These are phyloP conservation scores for Gymnopilus dilepis DNA, from an alignment of 768 basidiomycete species.

Conservation along the genomic window DNA sequence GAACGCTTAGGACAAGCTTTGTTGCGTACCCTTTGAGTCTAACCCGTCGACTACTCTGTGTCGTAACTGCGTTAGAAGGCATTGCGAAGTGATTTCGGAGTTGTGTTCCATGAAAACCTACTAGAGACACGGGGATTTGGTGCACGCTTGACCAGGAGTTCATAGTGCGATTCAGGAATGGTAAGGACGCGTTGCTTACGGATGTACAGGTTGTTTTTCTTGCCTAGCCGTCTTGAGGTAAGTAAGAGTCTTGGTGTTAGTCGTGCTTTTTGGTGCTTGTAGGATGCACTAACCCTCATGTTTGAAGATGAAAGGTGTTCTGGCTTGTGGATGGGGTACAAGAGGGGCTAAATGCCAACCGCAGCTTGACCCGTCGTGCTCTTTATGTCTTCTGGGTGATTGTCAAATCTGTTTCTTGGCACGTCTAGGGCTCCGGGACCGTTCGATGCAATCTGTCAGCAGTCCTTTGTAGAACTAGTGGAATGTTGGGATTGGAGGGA, in stretches of 20 bases:
- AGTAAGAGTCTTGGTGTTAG: conserved; percentile 2
- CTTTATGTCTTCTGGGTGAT: conserved; percentile 12
- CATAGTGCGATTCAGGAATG: conserved; percentile 1
- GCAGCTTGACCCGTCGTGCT: conserved; percentile 3
- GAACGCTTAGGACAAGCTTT: neutral
- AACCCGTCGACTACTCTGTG: neutral
- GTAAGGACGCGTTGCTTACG: neutral
- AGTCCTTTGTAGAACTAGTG: neutral
- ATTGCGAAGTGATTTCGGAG: neutral
- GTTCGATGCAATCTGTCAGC: conserved; percentile 17
- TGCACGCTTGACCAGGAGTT: neutral
- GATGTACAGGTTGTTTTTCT: neutral
- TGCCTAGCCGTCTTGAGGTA: conserved; percentile 5
- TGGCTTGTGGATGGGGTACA: conserved; percentile 2
- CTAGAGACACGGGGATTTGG: neutral
- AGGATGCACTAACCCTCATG: neutral
- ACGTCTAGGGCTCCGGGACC: neutral
- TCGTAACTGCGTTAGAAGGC: neutral
- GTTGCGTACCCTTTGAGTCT: neutral
- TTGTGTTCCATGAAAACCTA: neutral
- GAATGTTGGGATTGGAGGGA: neutral
- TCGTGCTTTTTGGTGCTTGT: conserved; percentile 2
- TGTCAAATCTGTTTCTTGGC: conserved; percentile 7
- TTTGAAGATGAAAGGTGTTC: conserved; percentile 17
- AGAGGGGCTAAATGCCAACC: conserved; percentile 11